phyloP scores from a whole-genome alignment of 2,329 filamentous ascomycete genomes.

The Hypoxylon sp. region DNA sequence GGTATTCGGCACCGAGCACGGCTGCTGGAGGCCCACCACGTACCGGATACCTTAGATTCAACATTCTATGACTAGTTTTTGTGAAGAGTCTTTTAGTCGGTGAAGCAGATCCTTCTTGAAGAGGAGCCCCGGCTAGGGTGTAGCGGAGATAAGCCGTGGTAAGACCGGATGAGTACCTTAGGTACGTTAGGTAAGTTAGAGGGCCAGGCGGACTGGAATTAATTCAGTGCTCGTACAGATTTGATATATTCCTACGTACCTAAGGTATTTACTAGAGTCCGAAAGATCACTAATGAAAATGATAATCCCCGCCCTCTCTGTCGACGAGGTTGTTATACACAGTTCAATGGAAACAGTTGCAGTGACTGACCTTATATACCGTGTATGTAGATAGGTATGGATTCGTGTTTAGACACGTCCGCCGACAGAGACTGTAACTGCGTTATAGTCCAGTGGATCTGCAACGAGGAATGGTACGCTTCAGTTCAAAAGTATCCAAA shows the following conservation, averaged over 20 bases:
- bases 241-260: too few relatives aligned
- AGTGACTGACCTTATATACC: too few relatives aligned
- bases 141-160: slow-evolving; percentile 7
- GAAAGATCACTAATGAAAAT: not conserved
- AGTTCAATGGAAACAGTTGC: too few relatives aligned
- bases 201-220: slow-evolving; percentile 8
- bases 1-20: slow-evolving; percentile 29
- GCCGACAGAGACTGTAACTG: not conserved
- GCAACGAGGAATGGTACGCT: too few relatives aligned
- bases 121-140: not conserved
- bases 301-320: too few relatives aligned
- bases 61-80: not conserved
- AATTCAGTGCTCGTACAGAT: not conserved
- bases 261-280: not conserved
- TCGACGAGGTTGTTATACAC: too few relatives aligned
- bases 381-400: too few relatives aligned
- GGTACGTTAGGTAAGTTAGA: too few relatives aligned
- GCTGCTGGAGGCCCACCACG: not conserved
- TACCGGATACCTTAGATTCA: not conserved
- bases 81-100: slow-evolving; percentile 13
- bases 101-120: slow-evolving; percentile 18
- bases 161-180: slow-evolving; percentile 15
- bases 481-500: not conserved
- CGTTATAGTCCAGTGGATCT: too few relatives aligned
- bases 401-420: not conserved